Conservation (phyloP, 2,329 filamentous ascomycete genomes). For the Cyphellophora europaea region DNA sequence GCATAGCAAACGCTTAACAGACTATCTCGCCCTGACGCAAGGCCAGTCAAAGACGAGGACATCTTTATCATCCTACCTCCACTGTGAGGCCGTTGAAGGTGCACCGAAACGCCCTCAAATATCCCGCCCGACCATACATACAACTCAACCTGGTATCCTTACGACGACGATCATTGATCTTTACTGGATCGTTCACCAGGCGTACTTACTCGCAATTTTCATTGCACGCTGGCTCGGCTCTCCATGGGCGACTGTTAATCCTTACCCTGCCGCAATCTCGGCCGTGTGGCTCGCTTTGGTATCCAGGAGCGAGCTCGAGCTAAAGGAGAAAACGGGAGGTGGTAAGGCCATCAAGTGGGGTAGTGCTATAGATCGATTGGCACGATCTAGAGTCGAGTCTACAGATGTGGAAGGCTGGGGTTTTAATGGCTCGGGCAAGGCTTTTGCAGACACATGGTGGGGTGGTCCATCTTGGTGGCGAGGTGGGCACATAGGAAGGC, state of each 20-base stretch:
- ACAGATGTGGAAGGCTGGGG: slow-evolving; percentile 88
- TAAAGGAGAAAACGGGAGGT: slow-evolving; percentile 42
- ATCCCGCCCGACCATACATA: slow-evolving; percentile 56
- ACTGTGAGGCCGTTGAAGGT: slow-evolving; percentile 13
- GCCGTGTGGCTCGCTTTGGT: slow-evolving; percentile 71
- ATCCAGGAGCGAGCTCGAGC: slow-evolving; percentile 37
- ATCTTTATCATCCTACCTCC: slow-evolving; percentile 50
- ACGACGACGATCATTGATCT: slow-evolving; percentile 73
- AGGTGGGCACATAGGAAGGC: slow-evolving; percentile 47
- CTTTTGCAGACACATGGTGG: slow-evolving; percentile 20
- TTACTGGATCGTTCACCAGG: slow-evolving; percentile 28
- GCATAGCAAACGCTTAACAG: slow-evolving; percentile 76
- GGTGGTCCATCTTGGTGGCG: slow-evolving; percentile 41
- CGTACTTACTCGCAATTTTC: slow-evolving; percentile 14
- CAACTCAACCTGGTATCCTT: slow-evolving; percentile 80
- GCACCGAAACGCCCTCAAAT: slow-evolving; percentile 16
- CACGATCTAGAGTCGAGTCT: slow-evolving; percentile 51
- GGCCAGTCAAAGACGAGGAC: slow-evolving; percentile 54
- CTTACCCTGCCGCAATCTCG: slow-evolving; percentile 67
- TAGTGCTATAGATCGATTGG: slow-evolving; percentile 50
- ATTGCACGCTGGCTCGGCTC: slow-evolving; percentile 70
- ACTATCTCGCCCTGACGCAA: slow-evolving; percentile 64
- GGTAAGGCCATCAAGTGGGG: slow-evolving; percentile 73
- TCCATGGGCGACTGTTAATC: slow-evolving; percentile 73
- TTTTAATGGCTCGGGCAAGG: slow-evolving; percentile 41